Conservation (phyloP, 805 yeast species). For the Hanseniaspora lindneri region DNA sequence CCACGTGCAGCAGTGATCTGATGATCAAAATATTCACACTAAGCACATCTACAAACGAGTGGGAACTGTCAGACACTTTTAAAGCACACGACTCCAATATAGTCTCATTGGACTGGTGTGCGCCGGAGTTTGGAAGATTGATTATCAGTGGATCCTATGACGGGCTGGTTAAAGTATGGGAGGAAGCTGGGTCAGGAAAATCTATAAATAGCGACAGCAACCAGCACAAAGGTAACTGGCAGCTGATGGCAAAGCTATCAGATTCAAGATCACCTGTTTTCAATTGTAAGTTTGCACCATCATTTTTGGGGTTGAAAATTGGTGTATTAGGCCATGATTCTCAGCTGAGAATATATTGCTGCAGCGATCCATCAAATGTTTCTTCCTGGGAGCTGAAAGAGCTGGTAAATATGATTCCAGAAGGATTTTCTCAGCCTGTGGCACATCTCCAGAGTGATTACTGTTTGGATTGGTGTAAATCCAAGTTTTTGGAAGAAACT, state of each 20-base stretch:
- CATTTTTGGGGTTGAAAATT: constrained; percentile 64
- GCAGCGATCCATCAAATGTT: constrained; percentile 78
- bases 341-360: constrained; percentile 69
- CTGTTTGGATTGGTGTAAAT: constrained; percentile 81
- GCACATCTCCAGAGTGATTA: constrained; percentile 75
- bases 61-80: constrained; percentile 85
- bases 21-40: constrained; percentile 80
- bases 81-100: constrained; percentile 88
- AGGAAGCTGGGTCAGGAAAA: constrained; percentile 41
- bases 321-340: constrained; percentile 90
- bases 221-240: constrained; percentile 63
- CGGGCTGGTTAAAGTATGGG: constrained; percentile 81
- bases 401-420: constrained; percentile 16
- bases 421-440: constrained; percentile 48
- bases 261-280: constrained; percentile 84
- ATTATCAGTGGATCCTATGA: constrained; percentile 85
- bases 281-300: constrained; percentile 81
- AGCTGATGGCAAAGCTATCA: constrained; percentile 57
- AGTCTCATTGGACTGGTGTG: constrained; percentile 79
- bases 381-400: constrained; percentile 59
- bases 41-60: constrained; percentile 50
- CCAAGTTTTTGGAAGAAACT: constrained; percentile 69
- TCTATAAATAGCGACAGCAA: constrained; percentile 57
- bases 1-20: constrained; percentile 92
- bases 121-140: constrained; percentile 83